Conservation (phyloP, 805 yeast genomes). For the Zygoascus ofunaensis region DNA sequence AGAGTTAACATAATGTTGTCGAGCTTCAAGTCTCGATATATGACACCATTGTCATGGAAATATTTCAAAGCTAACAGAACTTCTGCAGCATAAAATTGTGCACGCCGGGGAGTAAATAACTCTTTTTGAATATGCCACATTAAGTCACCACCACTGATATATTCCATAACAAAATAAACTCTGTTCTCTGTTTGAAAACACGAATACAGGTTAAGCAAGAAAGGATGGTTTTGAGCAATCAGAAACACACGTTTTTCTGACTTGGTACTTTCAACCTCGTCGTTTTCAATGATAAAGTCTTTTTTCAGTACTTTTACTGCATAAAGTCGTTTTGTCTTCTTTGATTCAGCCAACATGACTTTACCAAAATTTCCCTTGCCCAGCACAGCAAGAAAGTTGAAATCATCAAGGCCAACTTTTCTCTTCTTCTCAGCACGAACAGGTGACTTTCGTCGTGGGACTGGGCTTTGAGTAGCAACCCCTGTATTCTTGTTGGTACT, state of each 20-base stretch:
- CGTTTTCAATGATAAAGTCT: conserved; percentile 89
- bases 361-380: conserved; percentile 99
- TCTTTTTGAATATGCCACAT: conserved; percentile 99
- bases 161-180: conserved; percentile 97
- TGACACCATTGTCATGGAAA: conserved; percentile 91
- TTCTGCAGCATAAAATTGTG: conserved; percentile 96
- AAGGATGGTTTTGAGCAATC: conserved; percentile 84
- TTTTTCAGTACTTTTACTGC: conserved; percentile 96
- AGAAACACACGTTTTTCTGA: conserved; percentile 89
- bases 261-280: conserved; percentile 89
- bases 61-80: conserved; percentile 83
- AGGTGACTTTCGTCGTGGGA: neutral
- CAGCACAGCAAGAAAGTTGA: conserved; percentile 84
- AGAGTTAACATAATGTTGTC: conserved; percentile 87
- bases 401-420: conserved; percentile 81
- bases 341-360: conserved; percentile 93
- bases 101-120: conserved; percentile 79
- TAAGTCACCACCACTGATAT: conserved; percentile 93
- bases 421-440: conserved; percentile 8
- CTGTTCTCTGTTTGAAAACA: conserved; percentile 98
- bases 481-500: neutral
- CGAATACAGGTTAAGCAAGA: conserved; percentile 79
- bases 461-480: neutral
- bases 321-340: conserved; percentile 69
- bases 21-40: conserved; percentile 90